Conservation (phyloP, 768 basidiomycete genomes). For the Tulasnella sp. region DNA sequence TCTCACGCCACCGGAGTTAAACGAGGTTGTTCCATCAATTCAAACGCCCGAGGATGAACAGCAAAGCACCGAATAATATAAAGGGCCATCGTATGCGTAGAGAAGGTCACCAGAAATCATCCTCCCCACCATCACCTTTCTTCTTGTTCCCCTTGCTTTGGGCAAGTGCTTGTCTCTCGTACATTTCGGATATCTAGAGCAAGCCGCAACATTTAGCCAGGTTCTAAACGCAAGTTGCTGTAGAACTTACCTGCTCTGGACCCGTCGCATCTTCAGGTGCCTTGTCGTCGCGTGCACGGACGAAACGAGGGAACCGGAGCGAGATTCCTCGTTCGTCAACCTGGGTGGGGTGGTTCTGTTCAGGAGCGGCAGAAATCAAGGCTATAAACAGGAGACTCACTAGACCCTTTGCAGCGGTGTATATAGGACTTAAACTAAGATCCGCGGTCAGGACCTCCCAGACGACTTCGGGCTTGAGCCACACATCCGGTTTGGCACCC, state of each 20-base stretch:
- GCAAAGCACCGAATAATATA: too few relatives aligned
- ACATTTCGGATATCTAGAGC: slow-evolving; percentile 89
- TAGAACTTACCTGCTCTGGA: slow-evolving; percentile 75
- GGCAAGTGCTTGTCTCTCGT: slow-evolving; percentile 82
- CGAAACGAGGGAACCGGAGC: slow-evolving; percentile 92
- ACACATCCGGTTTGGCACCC: slow-evolving; percentile 94
- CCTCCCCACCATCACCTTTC: slow-evolving; percentile 54
- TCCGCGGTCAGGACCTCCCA: slow-evolving; percentile 99
- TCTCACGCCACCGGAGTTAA: too few relatives aligned
- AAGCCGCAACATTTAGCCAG: slow-evolving; percentile 33
- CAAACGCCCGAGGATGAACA: too few relatives aligned
- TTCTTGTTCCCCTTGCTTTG: slow-evolving; percentile 71
- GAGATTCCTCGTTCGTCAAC: slow-evolving; percentile 91
- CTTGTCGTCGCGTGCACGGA: slow-evolving; percentile 93
- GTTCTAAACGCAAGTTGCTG: slow-evolving; percentile 14
- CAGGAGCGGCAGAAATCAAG: not conserved
- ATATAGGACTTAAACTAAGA: slow-evolving; percentile 92
- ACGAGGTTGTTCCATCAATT: too few relatives aligned
- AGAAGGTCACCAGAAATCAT: slow-evolving; percentile 44
- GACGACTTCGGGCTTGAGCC: slow-evolving; percentile 96
- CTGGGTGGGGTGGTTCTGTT: slow-evolving; percentile 46
- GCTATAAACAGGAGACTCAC: slow-evolving; percentile 52
- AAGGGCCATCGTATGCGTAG: not conserved
- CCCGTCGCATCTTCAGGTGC: slow-evolving; percentile 88
- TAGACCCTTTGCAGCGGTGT: slow-evolving; percentile 90